Evolutionary conservation across 306 rosid genomes (phyloP), one percentile per base, ranked within the genome.

Genomic region (Astragalus glycyphyllos): DNA sequence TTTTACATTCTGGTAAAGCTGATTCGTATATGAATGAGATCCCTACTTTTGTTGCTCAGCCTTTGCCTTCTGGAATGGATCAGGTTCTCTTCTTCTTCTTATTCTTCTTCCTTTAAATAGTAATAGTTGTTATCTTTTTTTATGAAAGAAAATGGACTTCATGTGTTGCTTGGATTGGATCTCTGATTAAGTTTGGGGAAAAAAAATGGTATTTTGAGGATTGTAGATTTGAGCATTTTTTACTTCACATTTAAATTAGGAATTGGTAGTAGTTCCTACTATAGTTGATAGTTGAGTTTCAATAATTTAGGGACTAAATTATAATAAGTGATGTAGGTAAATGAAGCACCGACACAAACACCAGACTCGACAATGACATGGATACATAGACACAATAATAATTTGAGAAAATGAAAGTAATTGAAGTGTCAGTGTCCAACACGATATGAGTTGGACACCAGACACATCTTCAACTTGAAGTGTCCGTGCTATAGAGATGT

Each of bases 41-140:
- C 87, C 99, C 99, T 34, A 95, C 99, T 26, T 95, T 95, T 59
- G 78, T 95, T 83, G 99, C 99, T 29, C 90, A 95, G 84, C 99
- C 99, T 82, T 75, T 95, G 37, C 97, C 99, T 34, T 72, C 91
- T 53, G 99, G 99, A 26, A 85, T 86, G 96, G 99, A 95, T 85
- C 96, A 63, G 96, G 99, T 89, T 58, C 34, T 45, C 23, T 2
- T 51, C 31, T 60, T 35, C 16, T 14, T 23, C 12, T 34, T 8
- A 11, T 65, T 29, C 16, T 62, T 3, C 15, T 40, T 1, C 17
- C 1, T 10, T 49, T 40, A 0, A 11, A 4, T 8, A 10, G 13
- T 17, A 4, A 54, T 1, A 0, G 4, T 0, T 26, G 4, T 35
- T 31, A 50, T 74, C 0, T 51, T 37, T 11, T 14, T 17, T 5